Evolutionary conservation across 2,329 filamentous ascomycete species (phyloP).

Genomic region (Aspergillus sp.): DNA sequence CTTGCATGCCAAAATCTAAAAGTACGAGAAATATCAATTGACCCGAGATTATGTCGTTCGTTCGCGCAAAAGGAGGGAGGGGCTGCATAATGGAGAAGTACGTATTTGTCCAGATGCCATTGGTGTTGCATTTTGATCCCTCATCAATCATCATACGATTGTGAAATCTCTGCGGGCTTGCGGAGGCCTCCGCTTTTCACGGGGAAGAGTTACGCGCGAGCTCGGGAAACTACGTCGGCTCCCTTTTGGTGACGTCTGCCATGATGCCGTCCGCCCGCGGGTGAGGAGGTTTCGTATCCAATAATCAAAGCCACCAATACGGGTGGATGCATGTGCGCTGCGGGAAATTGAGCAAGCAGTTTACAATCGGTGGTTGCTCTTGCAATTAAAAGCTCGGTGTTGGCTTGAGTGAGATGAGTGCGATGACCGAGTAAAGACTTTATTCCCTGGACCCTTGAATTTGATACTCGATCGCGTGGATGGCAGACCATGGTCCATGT

Average conservation of each 20-base stretch:
- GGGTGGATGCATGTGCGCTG: neutral
- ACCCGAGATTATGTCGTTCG: neutral
- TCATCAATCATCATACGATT: constrained; percentile 4
- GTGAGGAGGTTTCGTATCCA: neutral
- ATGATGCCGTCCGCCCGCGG: no score
- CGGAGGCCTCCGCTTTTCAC: neutral
- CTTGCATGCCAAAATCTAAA: neutral
- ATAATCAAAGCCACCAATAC: neutral
- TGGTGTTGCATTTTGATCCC: neutral
- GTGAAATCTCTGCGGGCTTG: neutral
- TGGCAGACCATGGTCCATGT: no score
- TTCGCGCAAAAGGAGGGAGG: neutral
- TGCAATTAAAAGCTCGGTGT: neutral
- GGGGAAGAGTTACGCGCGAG: neutral
- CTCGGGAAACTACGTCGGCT: neutral
- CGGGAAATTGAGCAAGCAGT: no score
- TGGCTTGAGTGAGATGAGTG: neutral
- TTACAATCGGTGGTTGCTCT: neutral
- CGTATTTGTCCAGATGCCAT: neutral
- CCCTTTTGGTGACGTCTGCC: neutral
- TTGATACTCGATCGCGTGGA: no score
- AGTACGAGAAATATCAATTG: neutral
- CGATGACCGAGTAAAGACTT: neutral
- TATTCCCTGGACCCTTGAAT: neutral
- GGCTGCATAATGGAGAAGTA: neutral